Conservation (phyloP, 352 stramenopile genomes). For the Phytophthora sansomeana region DNA sequence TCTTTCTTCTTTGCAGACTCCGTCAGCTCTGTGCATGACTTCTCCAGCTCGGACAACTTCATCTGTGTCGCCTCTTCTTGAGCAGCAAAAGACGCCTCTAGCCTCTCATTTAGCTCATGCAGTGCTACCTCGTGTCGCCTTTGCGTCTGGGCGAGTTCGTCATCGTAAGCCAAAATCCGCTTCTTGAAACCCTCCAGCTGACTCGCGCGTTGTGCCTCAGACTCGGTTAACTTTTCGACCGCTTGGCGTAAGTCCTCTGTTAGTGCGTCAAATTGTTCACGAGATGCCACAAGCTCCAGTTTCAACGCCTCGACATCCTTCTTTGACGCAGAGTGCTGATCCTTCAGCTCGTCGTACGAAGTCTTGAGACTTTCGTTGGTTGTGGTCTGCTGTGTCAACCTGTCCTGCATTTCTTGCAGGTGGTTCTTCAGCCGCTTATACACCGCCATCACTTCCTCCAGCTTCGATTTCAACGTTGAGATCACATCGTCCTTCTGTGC, state of each 20-base stretch:
- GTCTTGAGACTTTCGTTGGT: constrained; percentile 34
- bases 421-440: constrained; percentile 69
- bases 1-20: constrained; percentile 39
- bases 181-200: constrained; percentile 46
- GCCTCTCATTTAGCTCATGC: constrained; percentile 34
- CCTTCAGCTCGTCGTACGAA: constrained; percentile 38
- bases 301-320: constrained; percentile 42
- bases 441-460: constrained; percentile 66
- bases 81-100: constrained; percentile 16
- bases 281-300: constrained; percentile 36
- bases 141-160: constrained; percentile 31
- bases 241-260: constrained; percentile 29
- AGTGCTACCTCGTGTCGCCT: constrained; percentile 20
- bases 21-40: constrained; percentile 21
- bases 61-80: constrained; percentile 28
- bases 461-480: constrained; percentile 59
- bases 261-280: constrained; percentile 20
- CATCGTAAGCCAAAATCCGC: constrained; percentile 36
- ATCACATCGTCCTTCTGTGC: constrained; percentile 59
- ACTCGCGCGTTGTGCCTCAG: constrained; percentile 32
- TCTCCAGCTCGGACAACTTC: constrained; percentile 38
- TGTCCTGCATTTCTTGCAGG: constrained; percentile 55
- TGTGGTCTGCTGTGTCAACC: constrained; percentile 45
- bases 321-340: constrained; percentile 15
- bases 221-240: constrained; percentile 14